Conservation (phyloP, 306 rosid genomes). For the Dryas octopetala region DNA sequence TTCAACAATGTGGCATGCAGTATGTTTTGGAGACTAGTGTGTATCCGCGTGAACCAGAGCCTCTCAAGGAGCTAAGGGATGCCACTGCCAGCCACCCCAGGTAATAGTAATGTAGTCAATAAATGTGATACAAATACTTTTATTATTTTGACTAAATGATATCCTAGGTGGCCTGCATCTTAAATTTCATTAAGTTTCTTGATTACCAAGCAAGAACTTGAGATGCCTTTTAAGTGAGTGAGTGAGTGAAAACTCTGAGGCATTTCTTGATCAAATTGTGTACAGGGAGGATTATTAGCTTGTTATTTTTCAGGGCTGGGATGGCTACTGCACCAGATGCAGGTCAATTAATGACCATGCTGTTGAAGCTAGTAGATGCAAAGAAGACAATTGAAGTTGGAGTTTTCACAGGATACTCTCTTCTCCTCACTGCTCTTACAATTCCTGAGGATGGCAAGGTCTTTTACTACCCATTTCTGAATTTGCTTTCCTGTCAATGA, state of each 20-base stretch:
- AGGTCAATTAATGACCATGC: slow-evolving; percentile 46
- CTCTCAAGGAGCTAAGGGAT: slow-evolving; percentile 54
- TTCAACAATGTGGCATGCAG: slow-evolving; percentile 25
- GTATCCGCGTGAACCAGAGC: slow-evolving; percentile 53
- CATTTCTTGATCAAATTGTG: neutral
- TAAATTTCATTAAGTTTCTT: neutral
- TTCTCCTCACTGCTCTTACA: slow-evolving; percentile 65
- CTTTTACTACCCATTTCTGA: neutral
- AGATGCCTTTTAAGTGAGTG: neutral
- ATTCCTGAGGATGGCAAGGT: slow-evolving; percentile 57
- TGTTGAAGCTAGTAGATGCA: slow-evolving; percentile 47
- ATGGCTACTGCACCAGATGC: slow-evolving; percentile 47
- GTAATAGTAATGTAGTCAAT: neutral
- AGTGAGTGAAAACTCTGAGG: neutral
- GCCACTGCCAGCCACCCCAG: slow-evolving; percentile 21
- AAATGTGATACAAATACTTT: no score
- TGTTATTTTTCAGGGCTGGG: slow-evolving; percentile 31
- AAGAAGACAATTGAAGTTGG: slow-evolving; percentile 62
- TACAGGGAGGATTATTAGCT: neutral
- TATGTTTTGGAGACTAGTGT: slow-evolving; percentile 62
- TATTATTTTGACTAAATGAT: neutral
- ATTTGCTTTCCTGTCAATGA: neutral
- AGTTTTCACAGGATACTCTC: slow-evolving; percentile 64
- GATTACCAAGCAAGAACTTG: neutral
- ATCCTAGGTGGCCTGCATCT: neutral